Base-by-base conservation (phyloP, 768 basidiomycete species). In the Lepiota venenata region DNA sequence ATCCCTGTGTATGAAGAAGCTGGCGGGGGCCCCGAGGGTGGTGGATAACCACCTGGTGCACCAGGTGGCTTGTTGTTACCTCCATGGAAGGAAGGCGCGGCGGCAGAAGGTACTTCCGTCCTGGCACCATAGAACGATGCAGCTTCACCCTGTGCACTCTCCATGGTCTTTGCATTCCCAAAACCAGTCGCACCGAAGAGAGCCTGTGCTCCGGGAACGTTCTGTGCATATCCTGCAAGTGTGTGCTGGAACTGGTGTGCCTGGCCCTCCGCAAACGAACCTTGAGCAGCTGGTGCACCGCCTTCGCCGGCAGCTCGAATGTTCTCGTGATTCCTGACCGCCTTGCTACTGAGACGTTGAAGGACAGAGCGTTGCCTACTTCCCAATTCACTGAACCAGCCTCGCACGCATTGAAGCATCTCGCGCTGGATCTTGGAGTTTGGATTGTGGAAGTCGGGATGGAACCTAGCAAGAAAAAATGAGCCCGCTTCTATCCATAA, bases 401-500 rank as follows among this genome's bases (percentile, higher is more conserved):
- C 69, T 38, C 68, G 71, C 81, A 93, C 79, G 60, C 74, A 81
- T 56, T 80, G 78, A 56, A 90, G 65, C 90, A 93, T 92, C 60
- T 88, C 82, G 50, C 80, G 76, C 66, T 93, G 91, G 29, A 92
- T 73, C 56, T 78, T 75, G 1, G 85, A 88, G 57, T 72, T 67
- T 29, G 67, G 62, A 63, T 85, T 77, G 64, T 86, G 83, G 75
- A 91, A 93, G 58, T 89, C 85, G 14, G 91, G 91, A 66, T 93
- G 91, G 77, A 93, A 91, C 20, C 89, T 90, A 41, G 36, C 11
- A 20, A 6, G 14, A n/a, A 14, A 44, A 36, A 32, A 45, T 38
- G 11, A 15, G 37, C 16, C 11, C 46, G 18, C 44, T 45, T 4
- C 14, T 2, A n/a, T 48, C n/a, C 39, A 32, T 11, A 12, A 41